Conservation (phyloP, 768 basidiomycete species). For the Xerocomellus dryophilus region DNA sequence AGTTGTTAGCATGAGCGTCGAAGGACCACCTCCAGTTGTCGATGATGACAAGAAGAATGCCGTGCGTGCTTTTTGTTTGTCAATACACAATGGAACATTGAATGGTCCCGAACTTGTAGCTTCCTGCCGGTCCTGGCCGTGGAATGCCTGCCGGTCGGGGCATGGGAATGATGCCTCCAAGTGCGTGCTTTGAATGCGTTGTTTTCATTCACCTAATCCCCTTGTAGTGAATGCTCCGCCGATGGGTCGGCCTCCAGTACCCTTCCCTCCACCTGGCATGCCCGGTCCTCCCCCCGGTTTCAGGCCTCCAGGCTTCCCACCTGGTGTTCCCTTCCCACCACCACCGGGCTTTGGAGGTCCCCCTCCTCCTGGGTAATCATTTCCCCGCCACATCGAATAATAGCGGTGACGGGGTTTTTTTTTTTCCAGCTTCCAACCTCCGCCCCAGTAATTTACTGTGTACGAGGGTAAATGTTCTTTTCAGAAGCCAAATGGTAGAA, state of each 20-base stretch:
- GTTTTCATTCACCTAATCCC: slow-evolving; percentile 14
- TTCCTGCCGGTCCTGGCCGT: slow-evolving; percentile 86
- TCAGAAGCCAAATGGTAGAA: slow-evolving; percentile 17
- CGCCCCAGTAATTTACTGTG: slow-evolving; percentile 37
- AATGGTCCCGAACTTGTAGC: slow-evolving; percentile 42
- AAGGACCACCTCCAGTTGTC: slow-evolving; percentile 89
- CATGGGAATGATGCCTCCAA: slow-evolving; percentile 91
- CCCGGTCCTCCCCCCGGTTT: slow-evolving; percentile 84
- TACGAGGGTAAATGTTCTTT: slow-evolving; percentile 8
- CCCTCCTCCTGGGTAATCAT: slow-evolving; percentile 78
- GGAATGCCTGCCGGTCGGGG: slow-evolving; percentile 96
- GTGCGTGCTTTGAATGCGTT: slow-evolving; percentile 42
- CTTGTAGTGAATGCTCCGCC: slow-evolving; percentile 55
- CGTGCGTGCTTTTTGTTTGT: slow-evolving; percentile 42
- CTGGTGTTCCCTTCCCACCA: slow-evolving; percentile 75
- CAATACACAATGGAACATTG: slow-evolving; percentile 5
- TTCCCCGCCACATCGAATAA: background rate
- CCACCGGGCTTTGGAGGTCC: slow-evolving; percentile 80
- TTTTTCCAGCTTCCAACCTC: slow-evolving; percentile 44
- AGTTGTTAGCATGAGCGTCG: slow-evolving; percentile 91
- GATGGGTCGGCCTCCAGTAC: slow-evolving; percentile 66
- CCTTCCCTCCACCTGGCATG: slow-evolving; percentile 69
- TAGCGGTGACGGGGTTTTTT: slow-evolving; percentile 4
- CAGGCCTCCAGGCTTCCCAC: slow-evolving; percentile 80
- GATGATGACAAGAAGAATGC: slow-evolving; percentile 87